Percentiles rank a stretch among this genome's conserved stretches.
Evolutionary conservation across 2,329 filamentous ascomycete genomes (phyloP).

Genomic region (Aurifilum marmelostoma): DNA sequence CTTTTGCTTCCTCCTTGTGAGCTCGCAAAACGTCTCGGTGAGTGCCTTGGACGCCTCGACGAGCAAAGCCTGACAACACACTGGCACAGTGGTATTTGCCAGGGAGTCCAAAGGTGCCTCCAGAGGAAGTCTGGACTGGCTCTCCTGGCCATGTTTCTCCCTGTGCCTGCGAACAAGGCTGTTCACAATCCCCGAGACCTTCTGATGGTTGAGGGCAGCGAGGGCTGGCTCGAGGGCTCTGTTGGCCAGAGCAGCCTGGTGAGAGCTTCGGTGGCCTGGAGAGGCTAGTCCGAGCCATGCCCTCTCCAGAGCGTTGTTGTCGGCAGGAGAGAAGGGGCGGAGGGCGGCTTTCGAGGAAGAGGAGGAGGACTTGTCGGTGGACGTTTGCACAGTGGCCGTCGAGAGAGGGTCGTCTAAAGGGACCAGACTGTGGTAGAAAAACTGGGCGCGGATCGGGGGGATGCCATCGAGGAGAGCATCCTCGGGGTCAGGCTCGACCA

Average conservation of each 20-base stretch:
- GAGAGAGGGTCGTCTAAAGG: slow-evolving; percentile 90
- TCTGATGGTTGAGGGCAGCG: slow-evolving; percentile 42
- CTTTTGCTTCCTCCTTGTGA: slow-evolving; percentile 46
- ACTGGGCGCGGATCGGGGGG: slow-evolving; percentile 70
- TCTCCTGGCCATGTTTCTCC: slow-evolving; percentile 49
- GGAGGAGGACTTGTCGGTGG: slow-evolving; percentile 54
- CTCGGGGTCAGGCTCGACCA: slow-evolving; percentile 43
- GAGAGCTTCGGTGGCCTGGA: slow-evolving; percentile 51
- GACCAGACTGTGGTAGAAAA: slow-evolving; percentile 82
- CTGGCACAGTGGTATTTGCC: slow-evolving; percentile 38
- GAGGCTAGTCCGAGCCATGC: slow-evolving; percentile 70
- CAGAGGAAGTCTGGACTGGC: slow-evolving; percentile 35
- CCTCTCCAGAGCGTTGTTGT: slow-evolving; percentile 79
- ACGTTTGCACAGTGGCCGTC: slow-evolving; percentile 55
- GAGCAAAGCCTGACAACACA: slow-evolving; percentile 54
- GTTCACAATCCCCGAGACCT: slow-evolving; percentile 45
- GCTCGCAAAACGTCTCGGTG: slow-evolving; percentile 53
- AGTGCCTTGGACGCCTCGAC: slow-evolving; percentile 53
- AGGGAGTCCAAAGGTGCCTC: slow-evolving; percentile 36
- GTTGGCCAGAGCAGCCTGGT: slow-evolving; percentile 44
- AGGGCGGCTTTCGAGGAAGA: slow-evolving; percentile 64
- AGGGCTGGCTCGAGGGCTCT: slow-evolving; percentile 40
- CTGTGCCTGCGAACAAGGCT: slow-evolving; percentile 51
- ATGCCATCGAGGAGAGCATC: slow-evolving; percentile 47
- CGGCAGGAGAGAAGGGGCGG: slow-evolving; percentile 76